phyloP scores from a whole-genome alignment of 2,329 filamentous ascomycete species.

The Basipetospora chlamydospora region DNA sequence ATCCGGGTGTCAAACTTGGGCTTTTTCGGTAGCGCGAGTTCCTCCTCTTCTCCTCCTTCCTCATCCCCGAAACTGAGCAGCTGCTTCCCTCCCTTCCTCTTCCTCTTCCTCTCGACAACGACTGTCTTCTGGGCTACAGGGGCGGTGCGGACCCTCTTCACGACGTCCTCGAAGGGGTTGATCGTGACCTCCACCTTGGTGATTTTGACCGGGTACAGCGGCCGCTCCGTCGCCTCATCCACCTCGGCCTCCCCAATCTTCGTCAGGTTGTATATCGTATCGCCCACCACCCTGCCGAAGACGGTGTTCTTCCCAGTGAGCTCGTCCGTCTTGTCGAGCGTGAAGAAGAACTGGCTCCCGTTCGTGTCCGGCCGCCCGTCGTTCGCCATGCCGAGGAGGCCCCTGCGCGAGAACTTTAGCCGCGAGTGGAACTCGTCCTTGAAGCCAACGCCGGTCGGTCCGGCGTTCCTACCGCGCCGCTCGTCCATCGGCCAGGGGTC shows the following conservation, averaged over 20 bases:
- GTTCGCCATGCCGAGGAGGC: constrained; percentile 93
- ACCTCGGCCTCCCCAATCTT: constrained; percentile 86
- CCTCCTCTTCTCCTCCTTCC: constrained; percentile 41
- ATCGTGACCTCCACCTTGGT: constrained; percentile 59
- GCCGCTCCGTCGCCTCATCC: constrained; percentile 63
- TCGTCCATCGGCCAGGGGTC: constrained; percentile 60
- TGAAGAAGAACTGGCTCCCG: constrained; percentile 95
- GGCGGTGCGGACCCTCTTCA: constrained; percentile 36
- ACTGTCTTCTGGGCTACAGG: constrained; percentile 13
- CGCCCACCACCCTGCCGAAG: constrained; percentile 82
- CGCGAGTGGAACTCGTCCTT: constrained; percentile 84
- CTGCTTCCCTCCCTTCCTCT: constrained; percentile 60
- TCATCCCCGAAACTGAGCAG: constrained; percentile 66
- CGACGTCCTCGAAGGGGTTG: constrained; percentile 74
- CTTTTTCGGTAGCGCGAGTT: constrained; percentile 39
- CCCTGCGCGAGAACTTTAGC: constrained; percentile 82
- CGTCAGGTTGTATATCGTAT: constrained; percentile 90
- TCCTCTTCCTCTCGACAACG: constrained; percentile 35
- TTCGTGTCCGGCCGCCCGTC: constrained; percentile 65
- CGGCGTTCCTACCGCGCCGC: constrained; percentile 45
- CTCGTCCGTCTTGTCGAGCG: constrained; percentile 71
- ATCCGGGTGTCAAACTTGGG: constrained; percentile 66
- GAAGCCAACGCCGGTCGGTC: constrained; percentile 44
- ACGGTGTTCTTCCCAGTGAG: constrained; percentile 81
- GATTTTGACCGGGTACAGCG: constrained; percentile 74